These are phyloP conservation scores for Barnettozyma hawaiiensis DNA, from an alignment of 1,139 yeast genomes.

Conservation along the genomic window DNA sequence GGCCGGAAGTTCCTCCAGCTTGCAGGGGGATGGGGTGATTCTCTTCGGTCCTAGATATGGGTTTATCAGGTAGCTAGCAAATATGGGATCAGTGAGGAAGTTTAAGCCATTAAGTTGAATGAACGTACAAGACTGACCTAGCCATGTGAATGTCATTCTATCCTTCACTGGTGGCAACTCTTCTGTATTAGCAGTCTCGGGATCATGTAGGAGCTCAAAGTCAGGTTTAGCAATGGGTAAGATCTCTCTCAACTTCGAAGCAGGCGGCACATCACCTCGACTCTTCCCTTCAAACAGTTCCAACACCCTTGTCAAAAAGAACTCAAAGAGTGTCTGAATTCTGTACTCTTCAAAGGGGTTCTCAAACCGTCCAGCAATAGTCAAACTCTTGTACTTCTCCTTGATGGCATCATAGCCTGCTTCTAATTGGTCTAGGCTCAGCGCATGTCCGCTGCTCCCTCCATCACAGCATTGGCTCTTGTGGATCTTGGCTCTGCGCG, in stretches of 20 bases:
- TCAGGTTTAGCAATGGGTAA: conserved; percentile 60
- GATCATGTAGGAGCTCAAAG: conserved; percentile 30
- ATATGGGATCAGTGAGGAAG: conserved; percentile 79
- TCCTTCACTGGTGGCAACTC: conserved; percentile 33
- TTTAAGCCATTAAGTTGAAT: conserved; percentile 69
- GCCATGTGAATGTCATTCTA: conserved; percentile 74
- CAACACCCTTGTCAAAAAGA: conserved; percentile 60
- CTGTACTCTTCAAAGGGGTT: conserved; percentile 92
- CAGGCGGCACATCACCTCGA: conserved; percentile 62
- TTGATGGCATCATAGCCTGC: conserved; percentile 16
- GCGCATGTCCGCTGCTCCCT: conserved; percentile 23
- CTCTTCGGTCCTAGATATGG: conserved; percentile 75
- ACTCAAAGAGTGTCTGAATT: conserved; percentile 85
- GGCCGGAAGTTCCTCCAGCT: conserved; percentile 53
- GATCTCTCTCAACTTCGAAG: conserved; percentile 41
- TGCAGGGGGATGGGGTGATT: conserved; percentile 66
- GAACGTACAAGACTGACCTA: conserved; percentile 85
- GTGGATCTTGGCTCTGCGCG: conserved; percentile 38
- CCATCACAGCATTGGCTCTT: conserved; percentile 1
- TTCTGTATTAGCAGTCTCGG: conserved; percentile 8
- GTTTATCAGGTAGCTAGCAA: conserved; percentile 61
- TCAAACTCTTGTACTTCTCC: conserved; percentile 40
- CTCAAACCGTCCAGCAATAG: conserved; percentile 73
- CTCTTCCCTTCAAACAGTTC: conserved; percentile 62
- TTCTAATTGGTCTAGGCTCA: conserved; percentile 10